Percentiles rank a stretch among this genome's conserved stretches.
Evolutionary conservation across 495 filamentous ascomycete species (phyloP).

Genomic region (Penicillium parvum): DNA sequence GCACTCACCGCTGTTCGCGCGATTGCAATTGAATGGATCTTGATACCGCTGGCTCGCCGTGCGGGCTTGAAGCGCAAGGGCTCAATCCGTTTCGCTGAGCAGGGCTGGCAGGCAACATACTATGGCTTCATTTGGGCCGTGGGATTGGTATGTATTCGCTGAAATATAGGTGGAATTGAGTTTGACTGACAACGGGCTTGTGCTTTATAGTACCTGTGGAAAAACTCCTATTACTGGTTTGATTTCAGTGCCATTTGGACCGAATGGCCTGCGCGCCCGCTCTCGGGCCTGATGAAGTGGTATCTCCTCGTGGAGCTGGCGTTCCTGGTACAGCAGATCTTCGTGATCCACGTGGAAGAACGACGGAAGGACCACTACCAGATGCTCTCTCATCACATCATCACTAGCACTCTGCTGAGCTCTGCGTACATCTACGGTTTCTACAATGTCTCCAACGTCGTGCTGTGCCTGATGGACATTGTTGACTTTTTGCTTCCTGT

Average conservation of each 20-base stretch:
- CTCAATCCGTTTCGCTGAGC: constrained; percentile 79
- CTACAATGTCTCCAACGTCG: constrained; percentile 81
- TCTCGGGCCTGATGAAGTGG: constrained; percentile 72
- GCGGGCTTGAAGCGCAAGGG: constrained; percentile 70
- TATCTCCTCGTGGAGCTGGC: constrained; percentile 89
- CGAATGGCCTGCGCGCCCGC: constrained; percentile 70
- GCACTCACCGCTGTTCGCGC: constrained; percentile 82
- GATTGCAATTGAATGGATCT: constrained; percentile 78
- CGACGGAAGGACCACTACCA: constrained; percentile 90
- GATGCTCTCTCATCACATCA: constrained; percentile 92
- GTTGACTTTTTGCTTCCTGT: constrained; percentile 87
- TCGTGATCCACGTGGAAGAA: constrained; percentile 92
- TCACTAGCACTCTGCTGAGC: constrained; percentile 77
- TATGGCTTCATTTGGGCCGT: constrained; percentile 72
- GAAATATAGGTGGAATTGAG: background rate
- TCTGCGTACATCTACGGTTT: constrained; percentile 78
- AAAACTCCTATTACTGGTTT: constrained; percentile 70
- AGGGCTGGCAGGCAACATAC: constrained; percentile 85
- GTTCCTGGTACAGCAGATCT: constrained; percentile 91
- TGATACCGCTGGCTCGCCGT: constrained; percentile 67
- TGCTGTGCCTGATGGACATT: constrained; percentile 89
- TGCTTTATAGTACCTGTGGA: constrained; percentile 67
- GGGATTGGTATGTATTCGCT: constrained; percentile 66
- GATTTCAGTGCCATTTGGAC: constrained; percentile 78
- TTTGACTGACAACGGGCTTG: background rate